Evolutionary conservation across 2,329 filamentous ascomycete genomes (phyloP).

Genomic region (Ophiostoma piceae): DNA sequence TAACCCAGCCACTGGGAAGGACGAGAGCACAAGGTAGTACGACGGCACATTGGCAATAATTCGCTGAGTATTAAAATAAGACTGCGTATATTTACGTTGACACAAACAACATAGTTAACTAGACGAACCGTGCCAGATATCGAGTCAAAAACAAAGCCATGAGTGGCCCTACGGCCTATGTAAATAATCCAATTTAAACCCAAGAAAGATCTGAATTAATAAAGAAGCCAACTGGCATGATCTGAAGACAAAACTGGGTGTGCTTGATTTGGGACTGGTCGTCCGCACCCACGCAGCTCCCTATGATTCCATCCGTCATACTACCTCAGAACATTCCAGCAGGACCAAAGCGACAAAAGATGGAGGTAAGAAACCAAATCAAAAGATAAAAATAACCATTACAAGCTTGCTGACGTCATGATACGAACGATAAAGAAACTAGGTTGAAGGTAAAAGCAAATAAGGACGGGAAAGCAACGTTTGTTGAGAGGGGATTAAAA

Average conservation of each 20-base stretch:
- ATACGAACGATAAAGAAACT: background rate
- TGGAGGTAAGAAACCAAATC: background rate
- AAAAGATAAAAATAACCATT: background rate
- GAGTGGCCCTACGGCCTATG: no score
- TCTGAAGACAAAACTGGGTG: background rate
- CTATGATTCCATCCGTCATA: background rate
- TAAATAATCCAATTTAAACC: conserved; percentile 5
- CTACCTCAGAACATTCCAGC: background rate
- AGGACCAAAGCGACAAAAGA: background rate
- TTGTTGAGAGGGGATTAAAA: background rate
- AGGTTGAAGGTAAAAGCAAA: background rate
- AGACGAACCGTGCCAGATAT: no score
- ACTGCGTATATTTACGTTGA: no score
- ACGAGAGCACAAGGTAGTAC: no score
- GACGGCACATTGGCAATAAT: no score
- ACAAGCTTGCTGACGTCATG: conserved; percentile 9
- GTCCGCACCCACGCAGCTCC: background rate
- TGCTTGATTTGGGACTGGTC: background rate
- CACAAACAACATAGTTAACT: no score
- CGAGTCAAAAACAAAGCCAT: no score
- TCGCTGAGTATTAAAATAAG: no score
- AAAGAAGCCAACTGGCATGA: background rate
- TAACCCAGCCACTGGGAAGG: no score
- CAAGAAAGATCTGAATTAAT: background rate
- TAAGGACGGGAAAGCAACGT: background rate